Conservation (phyloP, 2,329 filamentous ascomycete genomes). For the Chrysoporthe deuterocubensis region DNA sequence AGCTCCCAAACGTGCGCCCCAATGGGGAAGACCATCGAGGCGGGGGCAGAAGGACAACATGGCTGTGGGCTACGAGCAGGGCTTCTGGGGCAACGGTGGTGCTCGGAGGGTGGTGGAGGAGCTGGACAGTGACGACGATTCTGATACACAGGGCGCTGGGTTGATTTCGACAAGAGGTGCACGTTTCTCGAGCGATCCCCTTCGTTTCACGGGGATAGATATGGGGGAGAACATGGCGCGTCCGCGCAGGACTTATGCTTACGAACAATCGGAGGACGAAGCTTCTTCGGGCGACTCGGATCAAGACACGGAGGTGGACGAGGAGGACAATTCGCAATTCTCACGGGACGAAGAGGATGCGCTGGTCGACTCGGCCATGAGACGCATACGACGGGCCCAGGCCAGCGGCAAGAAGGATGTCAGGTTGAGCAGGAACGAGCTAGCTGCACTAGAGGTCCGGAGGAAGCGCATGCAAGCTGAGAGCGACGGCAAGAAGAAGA, state of each 20-base stretch:
- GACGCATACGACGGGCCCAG: slow-evolving; percentile 78
- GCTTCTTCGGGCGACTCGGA: slow-evolving; percentile 55
- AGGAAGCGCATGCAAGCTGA: slow-evolving; percentile 61
- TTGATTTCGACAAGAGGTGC: slow-evolving; percentile 47
- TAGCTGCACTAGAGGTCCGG: slow-evolving; percentile 76
- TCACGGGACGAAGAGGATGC: slow-evolving; percentile 72
- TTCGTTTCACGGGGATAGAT: slow-evolving; percentile 65
- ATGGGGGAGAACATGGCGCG: slow-evolving; percentile 48
- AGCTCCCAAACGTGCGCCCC: slow-evolving; percentile 93
- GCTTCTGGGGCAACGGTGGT: slow-evolving; percentile 41
- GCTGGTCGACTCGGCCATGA: slow-evolving; percentile 76
- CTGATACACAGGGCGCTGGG: slow-evolving; percentile 59
- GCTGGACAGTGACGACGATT: slow-evolving; percentile 62
- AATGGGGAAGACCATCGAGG: slow-evolving; percentile 99
- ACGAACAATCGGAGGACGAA: slow-evolving; percentile 49
- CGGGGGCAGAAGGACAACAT: slow-evolving; percentile 68
- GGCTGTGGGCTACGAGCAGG: slow-evolving; percentile 52
- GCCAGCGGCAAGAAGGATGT: slow-evolving; percentile 78
- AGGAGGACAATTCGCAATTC: slow-evolving; percentile 59
- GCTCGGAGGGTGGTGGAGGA: slow-evolving; percentile 66
- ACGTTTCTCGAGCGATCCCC: slow-evolving; percentile 62
- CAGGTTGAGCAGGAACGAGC: slow-evolving; percentile 76
- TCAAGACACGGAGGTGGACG: slow-evolving; percentile 52
- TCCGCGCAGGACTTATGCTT: slow-evolving; percentile 42
- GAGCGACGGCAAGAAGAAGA: slow-evolving; percentile 38